These are phyloP conservation scores for Xylariaceae sp. DNA, from an alignment of 2,329 filamentous ascomycete genomes.

Conservation along the genomic window DNA sequence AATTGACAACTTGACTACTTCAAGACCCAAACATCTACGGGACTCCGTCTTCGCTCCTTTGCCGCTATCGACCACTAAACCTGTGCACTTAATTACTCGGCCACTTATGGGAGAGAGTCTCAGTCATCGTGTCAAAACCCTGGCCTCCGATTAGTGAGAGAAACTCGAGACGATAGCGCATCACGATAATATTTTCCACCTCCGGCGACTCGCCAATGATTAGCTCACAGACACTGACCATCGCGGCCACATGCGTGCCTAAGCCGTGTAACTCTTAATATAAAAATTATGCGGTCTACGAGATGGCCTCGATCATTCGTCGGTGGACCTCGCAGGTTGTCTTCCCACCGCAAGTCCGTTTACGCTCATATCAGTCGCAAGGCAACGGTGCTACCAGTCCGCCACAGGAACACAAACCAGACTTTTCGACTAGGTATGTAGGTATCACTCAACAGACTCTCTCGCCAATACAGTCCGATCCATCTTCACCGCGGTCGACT, in stretches of 20 bases:
- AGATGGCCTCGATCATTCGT: not conserved
- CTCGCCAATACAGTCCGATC: not conserved
- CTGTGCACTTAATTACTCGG: not conserved
- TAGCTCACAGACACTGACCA: not conserved
- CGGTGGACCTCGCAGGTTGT: not conserved
- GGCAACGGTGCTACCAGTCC: not conserved
- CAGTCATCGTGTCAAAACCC: not conserved
- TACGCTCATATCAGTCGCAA: not conserved
- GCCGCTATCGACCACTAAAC: not conserved
- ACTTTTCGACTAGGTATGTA: too few relatives aligned
- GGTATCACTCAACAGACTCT: too few relatives aligned
- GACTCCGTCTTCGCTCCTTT: not conserved
- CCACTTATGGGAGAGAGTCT: not conserved
- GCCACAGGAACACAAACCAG: not conserved
- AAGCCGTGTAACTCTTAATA: not conserved
- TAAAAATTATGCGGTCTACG: not conserved
- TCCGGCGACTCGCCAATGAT: not conserved
- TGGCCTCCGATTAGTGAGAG: not conserved
- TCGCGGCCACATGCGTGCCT: not conserved
- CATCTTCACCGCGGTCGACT: not conserved
- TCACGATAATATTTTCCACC: not conserved
- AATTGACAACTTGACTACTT: not conserved
- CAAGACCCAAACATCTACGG: not conserved
- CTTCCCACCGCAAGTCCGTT: not conserved
- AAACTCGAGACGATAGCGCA: not conserved